Percentiles rank a stretch among this genome's conserved stretches.
phyloP scores from a whole-genome alignment of 208 protist species.

The Leptomonas pyrrhocoris region DNA sequence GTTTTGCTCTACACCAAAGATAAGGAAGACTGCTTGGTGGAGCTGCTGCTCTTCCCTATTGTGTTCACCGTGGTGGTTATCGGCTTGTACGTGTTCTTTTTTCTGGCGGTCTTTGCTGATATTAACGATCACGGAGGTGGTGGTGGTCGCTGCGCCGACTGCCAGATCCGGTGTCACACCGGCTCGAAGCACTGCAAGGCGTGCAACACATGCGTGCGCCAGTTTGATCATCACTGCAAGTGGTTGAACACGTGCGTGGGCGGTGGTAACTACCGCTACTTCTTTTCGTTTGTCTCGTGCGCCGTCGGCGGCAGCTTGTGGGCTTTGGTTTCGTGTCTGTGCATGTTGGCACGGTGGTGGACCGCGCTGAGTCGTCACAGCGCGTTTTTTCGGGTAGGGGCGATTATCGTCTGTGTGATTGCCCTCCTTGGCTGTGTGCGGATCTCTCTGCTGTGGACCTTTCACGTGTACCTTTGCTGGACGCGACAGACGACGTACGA shows the following conservation, averaged over 20 bases:
- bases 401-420: constrained; percentile 48
- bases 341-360: constrained; percentile 66
- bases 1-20: constrained; percentile 47
- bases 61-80: constrained; percentile 21
- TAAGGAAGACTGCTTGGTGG: constrained; percentile 33
- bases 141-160: constrained; percentile 60
- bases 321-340: constrained; percentile 43
- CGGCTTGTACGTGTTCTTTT: constrained; percentile 33
- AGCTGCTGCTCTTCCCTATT: constrained; percentile 44
- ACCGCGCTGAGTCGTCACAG: constrained; percentile 41
- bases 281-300: constrained; percentile 60
- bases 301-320: constrained; percentile 43
- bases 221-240: constrained; percentile 93
- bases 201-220: constrained; percentile 84
- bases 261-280: constrained; percentile 78
- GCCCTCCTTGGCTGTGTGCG: constrained; percentile 39
- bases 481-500: constrained; percentile 64
- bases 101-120: constrained; percentile 46
- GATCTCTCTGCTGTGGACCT: constrained; percentile 59
- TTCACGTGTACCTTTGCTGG: constrained; percentile 63
- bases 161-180: constrained; percentile 44
- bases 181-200: constrained; percentile 82
- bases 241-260: constrained; percentile 93
- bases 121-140: constrained; percentile 45
- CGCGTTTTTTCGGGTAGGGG: constrained; percentile 61